phyloP scores from a whole-genome alignment of 495 filamentous ascomycete genomes.

The Aspergillus conjunctus region DNA sequence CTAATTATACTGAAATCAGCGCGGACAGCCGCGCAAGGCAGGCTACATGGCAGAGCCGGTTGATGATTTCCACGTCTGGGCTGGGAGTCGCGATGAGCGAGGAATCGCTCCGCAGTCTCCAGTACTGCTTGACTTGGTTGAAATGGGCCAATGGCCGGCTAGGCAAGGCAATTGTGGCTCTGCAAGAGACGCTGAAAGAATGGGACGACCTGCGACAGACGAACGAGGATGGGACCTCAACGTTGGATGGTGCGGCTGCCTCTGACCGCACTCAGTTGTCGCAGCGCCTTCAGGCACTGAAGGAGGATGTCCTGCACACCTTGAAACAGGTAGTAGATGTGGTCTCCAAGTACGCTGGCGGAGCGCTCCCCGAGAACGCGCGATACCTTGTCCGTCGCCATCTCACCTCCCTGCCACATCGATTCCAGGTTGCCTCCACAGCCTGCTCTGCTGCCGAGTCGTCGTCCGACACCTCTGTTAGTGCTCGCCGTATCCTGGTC shows the following conservation, averaged over 20 bases:
- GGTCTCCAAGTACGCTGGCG: conserved; percentile 81
- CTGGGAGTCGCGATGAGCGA: conserved; percentile 86
- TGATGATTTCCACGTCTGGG: conserved; percentile 82
- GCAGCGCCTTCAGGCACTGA: conserved; percentile 68
- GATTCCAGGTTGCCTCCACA: conserved; percentile 63
- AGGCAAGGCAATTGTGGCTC: conserved; percentile 63
- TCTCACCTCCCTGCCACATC: conserved; percentile 73
- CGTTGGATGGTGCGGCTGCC: conserved; percentile 22
- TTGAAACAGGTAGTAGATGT: conserved; percentile 74
- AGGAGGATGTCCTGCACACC: conserved; percentile 71
- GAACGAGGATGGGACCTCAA: conserved; percentile 25
- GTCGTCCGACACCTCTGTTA: conserved; percentile 46
- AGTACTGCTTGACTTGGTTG: conserved; percentile 76
- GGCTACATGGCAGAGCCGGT: conserved; percentile 70
- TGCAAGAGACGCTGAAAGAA: conserved; percentile 72
- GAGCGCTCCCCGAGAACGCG: conserved; percentile 83
- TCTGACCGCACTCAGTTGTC: conserved; percentile 49
- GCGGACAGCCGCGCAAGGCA: conserved; percentile 36
- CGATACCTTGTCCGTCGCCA: conserved; percentile 74
- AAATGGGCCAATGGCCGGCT: conserved; percentile 75
- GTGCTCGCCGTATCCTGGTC: conserved; percentile 71
- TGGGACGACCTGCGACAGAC: conserved; percentile 58
- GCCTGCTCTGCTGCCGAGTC: conserved; percentile 46
- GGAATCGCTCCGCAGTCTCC: conserved; percentile 73
- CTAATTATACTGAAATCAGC: conserved; percentile 63